A percentile compares a stretch with the other conserved stretches of the same genome.
Conservation (phyloP, 805 yeast genomes). For the Debaryomyces prosopidis region DNA sequence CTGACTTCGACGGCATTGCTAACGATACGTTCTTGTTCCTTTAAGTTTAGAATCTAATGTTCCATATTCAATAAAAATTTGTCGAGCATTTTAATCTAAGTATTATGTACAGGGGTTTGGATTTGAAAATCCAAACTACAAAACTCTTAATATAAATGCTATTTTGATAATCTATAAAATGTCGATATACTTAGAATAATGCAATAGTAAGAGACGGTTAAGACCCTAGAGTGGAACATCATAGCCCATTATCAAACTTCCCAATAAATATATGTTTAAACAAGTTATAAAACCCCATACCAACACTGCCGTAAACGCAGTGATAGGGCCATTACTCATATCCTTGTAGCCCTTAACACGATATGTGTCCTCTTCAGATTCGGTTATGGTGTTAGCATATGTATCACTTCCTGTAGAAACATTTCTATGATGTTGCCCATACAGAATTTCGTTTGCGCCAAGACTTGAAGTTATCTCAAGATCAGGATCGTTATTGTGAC, state of each 20-base stretch:
- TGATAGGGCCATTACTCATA: slow-evolving; percentile 64
- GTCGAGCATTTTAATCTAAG: slow-evolving; percentile 1
- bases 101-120: slow-evolving; percentile 1
- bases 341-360: slow-evolving; percentile 49
- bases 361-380: slow-evolving; percentile 13
- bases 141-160: background rate
- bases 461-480: background rate
- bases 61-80: background rate
- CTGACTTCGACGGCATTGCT: slow-evolving; percentile 5
- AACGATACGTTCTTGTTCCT: background rate
- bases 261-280: slow-evolving; percentile 70
- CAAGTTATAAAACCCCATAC: slow-evolving; percentile 73
- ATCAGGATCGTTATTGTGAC: background rate
- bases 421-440: background rate
- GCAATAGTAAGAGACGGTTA: background rate
- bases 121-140: background rate
- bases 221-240: slow-evolving; percentile 24
- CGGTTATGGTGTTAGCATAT: background rate
- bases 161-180: background rate
- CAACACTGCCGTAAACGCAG: slow-evolving; percentile 53
- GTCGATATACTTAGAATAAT: background rate
- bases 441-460: background rate
- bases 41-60: background rate
- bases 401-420: background rate
- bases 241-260: slow-evolving; percentile 27